These are phyloP conservation scores for Wickerhamomyces hampshirensis DNA, from an alignment of 805 yeast species.

Conservation along the genomic window DNA sequence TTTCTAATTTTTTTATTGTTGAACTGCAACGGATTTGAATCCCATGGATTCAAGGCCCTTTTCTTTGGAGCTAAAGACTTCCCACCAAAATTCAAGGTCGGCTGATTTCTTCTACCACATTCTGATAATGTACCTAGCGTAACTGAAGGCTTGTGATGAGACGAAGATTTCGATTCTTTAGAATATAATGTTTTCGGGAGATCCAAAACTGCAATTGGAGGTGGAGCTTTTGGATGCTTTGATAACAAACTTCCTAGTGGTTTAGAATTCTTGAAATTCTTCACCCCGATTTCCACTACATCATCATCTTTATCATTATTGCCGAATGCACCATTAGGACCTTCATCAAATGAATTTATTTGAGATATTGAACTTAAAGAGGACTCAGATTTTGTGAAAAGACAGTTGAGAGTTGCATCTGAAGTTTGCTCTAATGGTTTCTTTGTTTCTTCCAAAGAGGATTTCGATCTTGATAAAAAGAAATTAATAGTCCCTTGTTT, in stretches of 20 bases:
- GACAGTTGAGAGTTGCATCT: conserved; percentile 4
- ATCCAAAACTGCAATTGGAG: too few relatives aligned
- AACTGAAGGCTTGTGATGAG: conserved; percentile 3
- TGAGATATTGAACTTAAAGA: not conserved
- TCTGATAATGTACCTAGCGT: conserved; percentile 5
- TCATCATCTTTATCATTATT: conserved; percentile 4
- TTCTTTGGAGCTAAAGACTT: conserved; percentile 4
- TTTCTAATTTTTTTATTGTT: conserved; percentile 12
- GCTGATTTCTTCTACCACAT: conserved; percentile 4
- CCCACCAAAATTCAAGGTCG: conserved; percentile 4
- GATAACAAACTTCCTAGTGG: not conserved
- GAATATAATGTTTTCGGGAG: too few relatives aligned
- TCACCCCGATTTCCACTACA: conserved; percentile 6
- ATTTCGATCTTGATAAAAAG: conserved; percentile 9
- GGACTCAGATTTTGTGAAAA: conserved; percentile 3
- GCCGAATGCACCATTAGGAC: too few relatives aligned
- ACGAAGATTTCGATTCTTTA: too few relatives aligned
- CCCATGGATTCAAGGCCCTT: conserved; percentile 13
- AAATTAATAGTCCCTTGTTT: conserved; percentile 9
- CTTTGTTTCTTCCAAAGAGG: conserved; percentile 8
- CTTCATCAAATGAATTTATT: not conserved
- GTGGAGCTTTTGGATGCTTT: too few relatives aligned
- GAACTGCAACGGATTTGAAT: not conserved
- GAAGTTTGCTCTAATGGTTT: conserved; percentile 7
- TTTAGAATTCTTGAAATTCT: conserved; percentile 11